Conservation (phyloP, 805 yeast genomes). For the Wickerhamomyces chaumierensis region DNA sequence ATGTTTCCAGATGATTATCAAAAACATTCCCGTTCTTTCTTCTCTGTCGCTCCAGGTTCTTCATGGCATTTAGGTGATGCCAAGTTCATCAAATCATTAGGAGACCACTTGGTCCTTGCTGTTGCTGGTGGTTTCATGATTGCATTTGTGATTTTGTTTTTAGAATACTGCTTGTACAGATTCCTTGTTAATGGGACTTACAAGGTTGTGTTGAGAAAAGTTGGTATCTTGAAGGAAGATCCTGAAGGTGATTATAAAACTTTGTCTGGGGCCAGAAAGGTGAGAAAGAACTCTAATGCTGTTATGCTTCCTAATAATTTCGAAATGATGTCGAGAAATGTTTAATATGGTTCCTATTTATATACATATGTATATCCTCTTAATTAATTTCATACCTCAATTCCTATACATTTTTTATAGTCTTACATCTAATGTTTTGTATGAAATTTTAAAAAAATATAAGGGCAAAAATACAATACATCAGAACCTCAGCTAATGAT, state of each 20-base stretch:
- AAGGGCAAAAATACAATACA: too few relatives aligned
- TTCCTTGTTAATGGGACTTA: slow-evolving; percentile 24
- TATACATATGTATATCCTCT: too few relatives aligned
- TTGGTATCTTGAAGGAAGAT: slow-evolving; percentile 5
- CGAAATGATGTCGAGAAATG: slow-evolving; percentile 7
- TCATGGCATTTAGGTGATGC: slow-evolving; percentile 94
- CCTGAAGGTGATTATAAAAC: slow-evolving; percentile 11
- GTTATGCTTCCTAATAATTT: slow-evolving; percentile 8
- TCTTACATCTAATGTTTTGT: too few relatives aligned
- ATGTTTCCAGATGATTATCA: slow-evolving; percentile 69
- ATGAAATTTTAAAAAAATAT: too few relatives aligned
- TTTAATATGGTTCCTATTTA: too few relatives aligned
- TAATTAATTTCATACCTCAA: too few relatives aligned
- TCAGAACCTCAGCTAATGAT: too few relatives aligned
- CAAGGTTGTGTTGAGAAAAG: slow-evolving; percentile 4
- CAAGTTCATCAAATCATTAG: slow-evolving; percentile 58
- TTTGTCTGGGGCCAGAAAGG: background rate
- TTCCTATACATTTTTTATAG: too few relatives aligned
- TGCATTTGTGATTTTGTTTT: slow-evolving; percentile 34
- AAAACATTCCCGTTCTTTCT: slow-evolving; percentile 48
- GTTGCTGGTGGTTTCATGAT: slow-evolving; percentile 59
- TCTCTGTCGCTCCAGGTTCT: slow-evolving; percentile 69
- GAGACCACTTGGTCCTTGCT: slow-evolving; percentile 62
- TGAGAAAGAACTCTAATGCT: slow-evolving; percentile 16
- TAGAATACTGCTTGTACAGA: slow-evolving; percentile 35